Evolutionary conservation across 192 early-diverging fungal species (phyloP).

Genomic region (Jimgerdemannia flammicorona): DNA sequence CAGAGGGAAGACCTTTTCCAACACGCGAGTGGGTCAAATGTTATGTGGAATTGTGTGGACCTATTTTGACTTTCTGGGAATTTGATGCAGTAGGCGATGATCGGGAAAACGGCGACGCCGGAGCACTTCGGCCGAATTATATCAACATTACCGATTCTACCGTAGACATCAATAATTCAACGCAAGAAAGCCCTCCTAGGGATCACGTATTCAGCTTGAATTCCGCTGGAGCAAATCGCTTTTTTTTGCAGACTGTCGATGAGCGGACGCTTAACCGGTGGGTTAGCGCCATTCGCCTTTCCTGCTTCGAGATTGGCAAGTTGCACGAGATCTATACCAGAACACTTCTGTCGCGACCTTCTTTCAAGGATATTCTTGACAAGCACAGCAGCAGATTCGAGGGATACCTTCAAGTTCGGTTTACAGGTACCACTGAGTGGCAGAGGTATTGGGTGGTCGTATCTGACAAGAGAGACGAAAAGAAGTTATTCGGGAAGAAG

Average conservation of each 20-base stretch:
- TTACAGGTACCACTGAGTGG: slow-evolving; percentile 44
- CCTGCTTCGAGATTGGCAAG: slow-evolving; percentile 70
- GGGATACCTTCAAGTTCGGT: slow-evolving; percentile 52
- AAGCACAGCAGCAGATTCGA: slow-evolving; percentile 41
- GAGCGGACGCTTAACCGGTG: slow-evolving; percentile 57
- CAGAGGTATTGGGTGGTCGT: slow-evolving; percentile 44
- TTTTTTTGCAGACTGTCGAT: slow-evolving; percentile 54
- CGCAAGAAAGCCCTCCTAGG: slow-evolving; percentile 36
- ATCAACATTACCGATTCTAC: slow-evolving; percentile 75
- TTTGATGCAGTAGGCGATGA: slow-evolving; percentile 13
- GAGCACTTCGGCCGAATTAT: slow-evolving; percentile 52
- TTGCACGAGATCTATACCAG: slow-evolving; percentile 75
- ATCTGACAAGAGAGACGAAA: slow-evolving; percentile 35
- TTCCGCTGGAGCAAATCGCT: slow-evolving; percentile 67
- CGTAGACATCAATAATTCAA: slow-evolving; percentile 50
- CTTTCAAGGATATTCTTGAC: slow-evolving; percentile 45
- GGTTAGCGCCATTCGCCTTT: slow-evolving; percentile 67
- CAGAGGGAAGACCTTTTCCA: slow-evolving; percentile 45
- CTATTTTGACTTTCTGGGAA: slow-evolving; percentile 63
- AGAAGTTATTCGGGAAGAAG: slow-evolving; percentile 42
- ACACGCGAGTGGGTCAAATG: slow-evolving; percentile 68
- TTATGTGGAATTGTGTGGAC: slow-evolving; percentile 70
- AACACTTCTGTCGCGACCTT: slow-evolving; percentile 40
- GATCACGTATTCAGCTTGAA: slow-evolving; percentile 61
- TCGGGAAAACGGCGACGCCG: slow-evolving; percentile 10